A percentile compares a stretch with the other conserved stretches of the same genome.
Conservation (phyloP, 306 rosid genomes). For the Citrullus mucosospermus region DNA sequence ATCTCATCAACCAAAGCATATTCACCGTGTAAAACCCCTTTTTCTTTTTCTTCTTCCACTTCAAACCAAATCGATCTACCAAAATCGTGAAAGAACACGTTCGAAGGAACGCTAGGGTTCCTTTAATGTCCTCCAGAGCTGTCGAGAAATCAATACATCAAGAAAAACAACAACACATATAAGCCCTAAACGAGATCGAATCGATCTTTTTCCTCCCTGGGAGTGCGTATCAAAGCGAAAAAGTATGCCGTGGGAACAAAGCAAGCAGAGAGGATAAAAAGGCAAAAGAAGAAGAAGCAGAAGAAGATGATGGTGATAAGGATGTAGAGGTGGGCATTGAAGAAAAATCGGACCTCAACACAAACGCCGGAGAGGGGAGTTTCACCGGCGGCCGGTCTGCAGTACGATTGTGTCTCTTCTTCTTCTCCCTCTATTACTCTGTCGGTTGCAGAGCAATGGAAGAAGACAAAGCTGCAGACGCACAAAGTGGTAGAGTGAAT, state of each 20-base stretch:
- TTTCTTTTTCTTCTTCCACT: slow-evolving; percentile 13
- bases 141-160: not conserved
- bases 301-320: not conserved
- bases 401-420: not conserved
- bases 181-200: slow-evolving; percentile 4
- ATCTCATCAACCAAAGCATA: slow-evolving; percentile 34
- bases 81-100: not conserved
- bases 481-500: slow-evolving; percentile 5
- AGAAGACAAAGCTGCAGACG: slow-evolving; percentile 11
- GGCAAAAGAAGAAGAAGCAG: slow-evolving; percentile 17
- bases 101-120: slow-evolving; percentile 19
- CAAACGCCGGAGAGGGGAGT: not conserved
- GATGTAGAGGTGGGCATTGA: slow-evolving; percentile 9
- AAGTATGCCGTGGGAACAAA: slow-evolving; percentile 30
- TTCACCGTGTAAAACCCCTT: slow-evolving; percentile 8
- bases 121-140: slow-evolving; percentile 20
- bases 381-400: slow-evolving; percentile 5
- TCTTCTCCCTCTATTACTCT: not conserved
- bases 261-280: slow-evolving; percentile 16
- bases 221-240: slow-evolving; percentile 15
- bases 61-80: slow-evolving; percentile 15
- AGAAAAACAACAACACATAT: not conserved
- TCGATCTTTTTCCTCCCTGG: not conserved
- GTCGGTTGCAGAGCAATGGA: slow-evolving; percentile 11
- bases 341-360: not conserved